Evolutionary conservation across 305 asterid genomes (phyloP), one percentile per base, ranked within the genome.

Genomic region (Fraxinus ornus): DNA sequence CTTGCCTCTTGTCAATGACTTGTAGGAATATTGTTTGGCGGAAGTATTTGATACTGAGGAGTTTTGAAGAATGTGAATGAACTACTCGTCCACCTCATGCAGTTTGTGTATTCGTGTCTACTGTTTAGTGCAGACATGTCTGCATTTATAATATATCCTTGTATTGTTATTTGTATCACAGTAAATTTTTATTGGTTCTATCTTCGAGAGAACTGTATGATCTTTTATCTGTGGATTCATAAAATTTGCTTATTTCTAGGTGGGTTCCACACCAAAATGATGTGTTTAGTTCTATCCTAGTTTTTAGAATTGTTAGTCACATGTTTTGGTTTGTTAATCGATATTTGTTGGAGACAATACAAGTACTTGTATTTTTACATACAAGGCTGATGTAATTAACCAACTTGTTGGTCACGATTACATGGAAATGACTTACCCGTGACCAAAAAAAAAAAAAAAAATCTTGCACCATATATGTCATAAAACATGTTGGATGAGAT

Each of bases 1-100:
- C n/a, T 82, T 55, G 36, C 36, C 66, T 71, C 41, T 10, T 37
- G 52, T 80, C 62, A 22, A 55, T 80, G 47, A 57, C 36, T 79
- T 79, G 0, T n/a, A 41, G 55, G 79, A 36, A 19, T 80, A 71
- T 62, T 77, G 81, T 21, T 75, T 21, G 41, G 75, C 55, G 35
- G n/a, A 24, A 26, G 13, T 21, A 66, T 66, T 66, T 66, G 35
- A 66, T 8, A 28, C 37, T 26, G 35, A 66, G 10, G 35, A 28
- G 10, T 66, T 66, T 26, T 66, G 74, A 12, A 66, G 74, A 66
- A 66, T 66, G 71, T 62, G 74, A 66, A 66, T 66, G 3, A 66
- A 7, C 36, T 9, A 24, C 74, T 12, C 36, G 7, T 66, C n/a
- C 30, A 7, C 71, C 74, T 26, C 36, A 66, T 9, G 36, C 35